A percentile compares a stretch with the other conserved stretches of the same genome.
Conservation (phyloP, 129 eudicot species). For the Lonicera japonica region DNA sequence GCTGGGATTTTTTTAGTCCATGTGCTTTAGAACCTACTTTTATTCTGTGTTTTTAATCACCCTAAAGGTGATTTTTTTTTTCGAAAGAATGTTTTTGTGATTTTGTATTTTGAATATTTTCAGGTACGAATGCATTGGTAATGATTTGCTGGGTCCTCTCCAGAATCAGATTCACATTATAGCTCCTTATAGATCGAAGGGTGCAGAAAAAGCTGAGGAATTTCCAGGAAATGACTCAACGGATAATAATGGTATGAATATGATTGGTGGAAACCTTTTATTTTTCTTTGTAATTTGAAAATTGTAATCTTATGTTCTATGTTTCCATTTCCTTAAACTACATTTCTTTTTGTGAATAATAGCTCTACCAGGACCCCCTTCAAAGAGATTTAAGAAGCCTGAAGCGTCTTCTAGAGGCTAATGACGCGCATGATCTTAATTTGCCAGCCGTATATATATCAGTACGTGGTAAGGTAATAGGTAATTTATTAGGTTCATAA, state of each 20-base stretch:
- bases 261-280: neutral
- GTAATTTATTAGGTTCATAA: neutral
- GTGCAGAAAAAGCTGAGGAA: neutral
- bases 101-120: neutral
- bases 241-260: neutral
- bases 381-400: neutral
- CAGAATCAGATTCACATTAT: neutral
- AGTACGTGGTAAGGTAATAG: neutral
- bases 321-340: neutral
- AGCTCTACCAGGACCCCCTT: neutral
- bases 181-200: slow-evolving; percentile 7
- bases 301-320: neutral
- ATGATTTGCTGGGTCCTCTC: neutral
- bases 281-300: too few species aligned
- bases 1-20: too few species aligned
- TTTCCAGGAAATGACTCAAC: neutral
- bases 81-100: neutral
- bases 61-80: too few species aligned
- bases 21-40: too few species aligned
- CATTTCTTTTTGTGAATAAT: neutral
- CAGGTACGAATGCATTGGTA: slow-evolving; percentile 8
- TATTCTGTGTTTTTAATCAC: too few species aligned
- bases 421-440: neutral
- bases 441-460: neutral
- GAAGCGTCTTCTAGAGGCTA: neutral